phyloP scores from a whole-genome alignment of 1,284 basidiomycete species.

The Takashimella koratensis region DNA sequence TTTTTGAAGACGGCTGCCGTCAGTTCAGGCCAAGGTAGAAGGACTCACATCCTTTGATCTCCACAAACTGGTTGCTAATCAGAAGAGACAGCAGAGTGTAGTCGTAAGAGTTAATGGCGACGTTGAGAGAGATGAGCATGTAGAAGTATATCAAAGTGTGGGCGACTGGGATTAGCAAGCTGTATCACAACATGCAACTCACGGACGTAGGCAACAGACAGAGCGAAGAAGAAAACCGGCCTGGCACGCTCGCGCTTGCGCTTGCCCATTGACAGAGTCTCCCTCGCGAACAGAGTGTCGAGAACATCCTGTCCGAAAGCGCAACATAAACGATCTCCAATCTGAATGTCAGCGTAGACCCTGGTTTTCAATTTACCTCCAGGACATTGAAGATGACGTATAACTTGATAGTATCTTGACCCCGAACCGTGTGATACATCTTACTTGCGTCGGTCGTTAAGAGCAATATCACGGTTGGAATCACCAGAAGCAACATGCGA shows the following conservation, averaged over 20 bases:
- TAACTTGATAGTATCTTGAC: slow-evolving; percentile 96
- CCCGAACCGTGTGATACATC: slow-evolving; percentile 98
- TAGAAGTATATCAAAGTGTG: slow-evolving; percentile 97
- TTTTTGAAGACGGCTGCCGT: slow-evolving; percentile 83
- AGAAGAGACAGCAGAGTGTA: slow-evolving; percentile 91
- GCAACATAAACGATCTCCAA: slow-evolving; percentile 89
- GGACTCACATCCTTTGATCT: slow-evolving; percentile 85
- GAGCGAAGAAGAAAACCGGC: slow-evolving; percentile 77
- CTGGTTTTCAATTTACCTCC: slow-evolving; percentile 68
- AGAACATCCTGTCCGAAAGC: slow-evolving; percentile 97
- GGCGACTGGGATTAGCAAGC: slow-evolving; percentile 56
- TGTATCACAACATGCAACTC: slow-evolving; percentile 31
- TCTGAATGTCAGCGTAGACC: slow-evolving; percentile 57
- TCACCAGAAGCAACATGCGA: slow-evolving; percentile 69
- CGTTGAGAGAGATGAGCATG: slow-evolving; percentile 91
- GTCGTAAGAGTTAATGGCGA: slow-evolving; percentile 98
- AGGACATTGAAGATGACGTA: slow-evolving; percentile 99
- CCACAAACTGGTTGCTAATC: slow-evolving; percentile 97
- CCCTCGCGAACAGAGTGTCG: slow-evolving; percentile 91
- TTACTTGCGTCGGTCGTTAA: slow-evolving; percentile 92
- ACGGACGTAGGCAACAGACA: slow-evolving; percentile 84
- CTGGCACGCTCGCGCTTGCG: slow-evolving; percentile 53
- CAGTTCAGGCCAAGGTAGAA: background rate
- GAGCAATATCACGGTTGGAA: slow-evolving; percentile 71
- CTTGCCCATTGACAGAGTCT: slow-evolving; percentile 63